Conservation (phyloP, 208 protist species). For the Leishmania guyanensis region DNA sequence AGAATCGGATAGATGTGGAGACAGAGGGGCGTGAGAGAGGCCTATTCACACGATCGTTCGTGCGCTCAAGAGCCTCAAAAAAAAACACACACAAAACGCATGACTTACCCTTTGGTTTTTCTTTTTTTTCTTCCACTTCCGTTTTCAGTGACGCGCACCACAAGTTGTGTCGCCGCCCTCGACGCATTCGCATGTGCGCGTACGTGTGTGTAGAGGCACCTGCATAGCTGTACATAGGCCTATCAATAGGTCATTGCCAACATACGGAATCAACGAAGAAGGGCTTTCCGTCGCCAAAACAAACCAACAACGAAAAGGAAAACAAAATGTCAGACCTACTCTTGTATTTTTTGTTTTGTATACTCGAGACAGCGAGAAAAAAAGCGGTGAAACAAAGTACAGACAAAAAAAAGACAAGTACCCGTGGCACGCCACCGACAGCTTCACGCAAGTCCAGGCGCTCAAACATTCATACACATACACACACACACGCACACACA, state of each 20-base stretch:
- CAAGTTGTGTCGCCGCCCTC: background rate
- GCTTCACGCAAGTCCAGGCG: background rate
- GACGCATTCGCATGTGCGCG: background rate
- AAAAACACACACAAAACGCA: background rate
- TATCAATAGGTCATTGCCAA: background rate
- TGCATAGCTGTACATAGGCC: background rate
- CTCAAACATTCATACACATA: background rate
- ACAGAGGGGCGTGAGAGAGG: background rate
- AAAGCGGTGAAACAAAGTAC: background rate
- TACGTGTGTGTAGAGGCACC: background rate
- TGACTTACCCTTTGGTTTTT: background rate
- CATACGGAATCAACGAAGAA: background rate
- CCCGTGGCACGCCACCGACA: background rate
- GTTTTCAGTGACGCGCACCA: background rate
- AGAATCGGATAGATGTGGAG: background rate
- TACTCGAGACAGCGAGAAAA: background rate
- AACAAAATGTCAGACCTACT: no score
- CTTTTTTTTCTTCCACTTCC: background rate
- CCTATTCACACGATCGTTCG: background rate
- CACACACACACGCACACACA: background rate
- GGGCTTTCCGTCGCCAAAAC: background rate
- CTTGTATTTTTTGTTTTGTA: background rate
- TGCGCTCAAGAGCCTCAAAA: background rate
- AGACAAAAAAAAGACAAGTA: background rate
- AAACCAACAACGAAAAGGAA: no score